Conservation (phyloP, 176 grass and related monocot species). For the Paspalum vaginatum region DNA sequence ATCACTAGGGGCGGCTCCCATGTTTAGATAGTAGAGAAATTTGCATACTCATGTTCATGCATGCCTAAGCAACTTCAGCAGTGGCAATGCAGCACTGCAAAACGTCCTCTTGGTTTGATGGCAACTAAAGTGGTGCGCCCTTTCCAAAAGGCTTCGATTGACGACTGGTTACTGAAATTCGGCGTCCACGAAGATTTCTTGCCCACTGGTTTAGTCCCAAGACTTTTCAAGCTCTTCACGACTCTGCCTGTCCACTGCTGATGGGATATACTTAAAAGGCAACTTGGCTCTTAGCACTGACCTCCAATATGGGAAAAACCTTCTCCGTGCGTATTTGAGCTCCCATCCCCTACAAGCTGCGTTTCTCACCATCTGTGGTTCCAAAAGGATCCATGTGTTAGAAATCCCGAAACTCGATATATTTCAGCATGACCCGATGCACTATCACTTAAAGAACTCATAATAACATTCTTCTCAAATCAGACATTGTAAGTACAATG, state of each 20-base stretch:
- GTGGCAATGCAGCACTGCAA: slow-evolving; percentile 14
- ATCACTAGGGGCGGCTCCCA: too few species aligned
- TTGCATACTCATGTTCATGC: slow-evolving; percentile 1
- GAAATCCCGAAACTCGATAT: not conserved
- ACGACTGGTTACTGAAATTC: too few species aligned
- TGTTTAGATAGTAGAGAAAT: too few species aligned
- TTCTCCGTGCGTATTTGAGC: not conserved
- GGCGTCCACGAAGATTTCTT: not conserved
- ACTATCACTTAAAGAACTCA: not conserved
- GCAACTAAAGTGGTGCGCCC: not conserved
- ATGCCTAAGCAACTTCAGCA: slow-evolving; percentile 29
- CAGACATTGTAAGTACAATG: not conserved
- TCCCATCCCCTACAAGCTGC: not conserved
- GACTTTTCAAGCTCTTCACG: not conserved
- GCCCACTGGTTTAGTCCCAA: not conserved
- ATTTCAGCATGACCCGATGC: not conserved
- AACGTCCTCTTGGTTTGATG: slow-evolving; percentile 7
- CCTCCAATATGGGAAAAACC: slow-evolving; percentile 29
- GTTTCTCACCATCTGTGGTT: not conserved
- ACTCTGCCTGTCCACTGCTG: not conserved
- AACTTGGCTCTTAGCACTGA: not conserved
- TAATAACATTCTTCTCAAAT: not conserved
- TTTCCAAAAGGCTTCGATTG: not conserved
- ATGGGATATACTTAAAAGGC: not conserved
- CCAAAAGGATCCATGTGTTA: not conserved